Evolutionary conservation across 2,329 filamentous ascomycete species (phyloP).

Genomic region (Diaporthe humulicola): DNA sequence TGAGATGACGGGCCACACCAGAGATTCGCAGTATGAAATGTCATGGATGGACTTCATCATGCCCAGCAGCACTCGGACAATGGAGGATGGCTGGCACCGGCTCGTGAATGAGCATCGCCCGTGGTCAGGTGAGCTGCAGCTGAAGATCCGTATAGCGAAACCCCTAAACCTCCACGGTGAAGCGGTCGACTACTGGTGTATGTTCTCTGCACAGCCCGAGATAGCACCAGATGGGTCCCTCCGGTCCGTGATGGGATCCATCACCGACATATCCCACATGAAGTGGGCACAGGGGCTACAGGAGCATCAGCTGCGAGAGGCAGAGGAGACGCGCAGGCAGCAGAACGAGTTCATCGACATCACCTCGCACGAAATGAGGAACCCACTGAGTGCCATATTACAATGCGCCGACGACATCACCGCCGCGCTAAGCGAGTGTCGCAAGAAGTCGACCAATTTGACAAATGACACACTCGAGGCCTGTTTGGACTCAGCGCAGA

Average conservation of each 20-base stretch:
- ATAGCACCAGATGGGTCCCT: constrained; percentile 50
- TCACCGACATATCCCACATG: constrained; percentile 59
- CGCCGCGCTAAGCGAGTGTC: constrained; percentile 42
- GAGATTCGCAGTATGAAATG: constrained; percentile 54
- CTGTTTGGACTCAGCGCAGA: constrained; percentile 68
- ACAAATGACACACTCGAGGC: constrained; percentile 55
- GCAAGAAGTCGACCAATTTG: constrained; percentile 43
- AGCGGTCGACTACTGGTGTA: constrained; percentile 58
- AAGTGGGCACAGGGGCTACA: constrained; percentile 58
- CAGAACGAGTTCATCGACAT: constrained; percentile 70
- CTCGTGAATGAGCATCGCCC: constrained; percentile 51
- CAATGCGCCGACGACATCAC: constrained; percentile 69
- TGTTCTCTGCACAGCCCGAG: constrained; percentile 54
- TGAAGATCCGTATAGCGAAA: constrained; percentile 51
- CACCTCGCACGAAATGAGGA: constrained; percentile 65
- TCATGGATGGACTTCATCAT: constrained; percentile 57
- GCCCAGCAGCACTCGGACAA: constrained; percentile 49
- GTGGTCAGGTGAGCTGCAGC: constrained; percentile 57
- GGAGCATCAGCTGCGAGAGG: constrained; percentile 51
- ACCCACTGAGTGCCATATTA: constrained; percentile 67
- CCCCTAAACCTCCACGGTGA: constrained; percentile 52
- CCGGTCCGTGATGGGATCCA: constrained; percentile 55
- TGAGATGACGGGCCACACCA: constrained; percentile 58
- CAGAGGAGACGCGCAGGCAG: constrained; percentile 57
- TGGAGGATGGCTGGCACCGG: constrained; percentile 54